phyloP scores from a whole-genome alignment of 345 rosid genomes.

The Hibiscus tridactylites region DNA sequence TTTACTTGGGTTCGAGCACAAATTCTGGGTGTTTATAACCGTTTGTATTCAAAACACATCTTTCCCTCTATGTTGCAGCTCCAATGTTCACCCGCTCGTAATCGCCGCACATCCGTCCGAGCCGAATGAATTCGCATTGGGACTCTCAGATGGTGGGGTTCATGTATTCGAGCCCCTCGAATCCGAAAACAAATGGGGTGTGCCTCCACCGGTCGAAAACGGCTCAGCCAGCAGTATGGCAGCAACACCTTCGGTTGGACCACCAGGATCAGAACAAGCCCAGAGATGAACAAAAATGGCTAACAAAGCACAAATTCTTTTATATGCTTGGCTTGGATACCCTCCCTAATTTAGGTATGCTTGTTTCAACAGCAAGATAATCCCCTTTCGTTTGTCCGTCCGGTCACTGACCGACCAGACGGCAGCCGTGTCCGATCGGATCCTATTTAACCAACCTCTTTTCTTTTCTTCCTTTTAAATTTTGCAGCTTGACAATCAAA shows the following conservation, averaged over 20 bases:
- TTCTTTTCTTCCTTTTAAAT: not conserved
- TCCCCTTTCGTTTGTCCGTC: not conserved
- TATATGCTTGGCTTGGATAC: conserved; percentile 40
- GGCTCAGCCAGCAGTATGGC: conserved; percentile 65
- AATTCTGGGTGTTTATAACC: not conserved
- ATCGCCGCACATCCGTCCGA: conserved; percentile 96
- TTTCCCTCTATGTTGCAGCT: conserved; percentile 31
- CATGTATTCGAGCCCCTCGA: conserved; percentile 92
- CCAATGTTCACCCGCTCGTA: conserved; percentile 80
- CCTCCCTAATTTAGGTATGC: conserved; percentile 34
- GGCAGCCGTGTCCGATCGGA: not conserved
- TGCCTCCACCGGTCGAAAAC: conserved; percentile 81
- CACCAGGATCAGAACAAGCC: conserved; percentile 73
- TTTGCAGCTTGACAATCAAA: conserved; percentile 13
- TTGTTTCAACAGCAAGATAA: not conserved
- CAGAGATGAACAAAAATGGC: conserved; percentile 50
- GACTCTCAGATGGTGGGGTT: conserved; percentile 92
- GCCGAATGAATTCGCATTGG: conserved; percentile 85
- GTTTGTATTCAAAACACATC: too few species aligned
- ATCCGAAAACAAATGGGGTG: conserved; percentile 92
- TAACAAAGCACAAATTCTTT: conserved; percentile 32
- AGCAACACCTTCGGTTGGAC: conserved; percentile 61
- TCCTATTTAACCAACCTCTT: too few species aligned
- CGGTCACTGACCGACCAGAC: not conserved
- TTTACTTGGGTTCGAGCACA: not conserved